phyloP scores from a whole-genome alignment of 768 basidiomycete species.

The Rhodotorula paludigena region DNA sequence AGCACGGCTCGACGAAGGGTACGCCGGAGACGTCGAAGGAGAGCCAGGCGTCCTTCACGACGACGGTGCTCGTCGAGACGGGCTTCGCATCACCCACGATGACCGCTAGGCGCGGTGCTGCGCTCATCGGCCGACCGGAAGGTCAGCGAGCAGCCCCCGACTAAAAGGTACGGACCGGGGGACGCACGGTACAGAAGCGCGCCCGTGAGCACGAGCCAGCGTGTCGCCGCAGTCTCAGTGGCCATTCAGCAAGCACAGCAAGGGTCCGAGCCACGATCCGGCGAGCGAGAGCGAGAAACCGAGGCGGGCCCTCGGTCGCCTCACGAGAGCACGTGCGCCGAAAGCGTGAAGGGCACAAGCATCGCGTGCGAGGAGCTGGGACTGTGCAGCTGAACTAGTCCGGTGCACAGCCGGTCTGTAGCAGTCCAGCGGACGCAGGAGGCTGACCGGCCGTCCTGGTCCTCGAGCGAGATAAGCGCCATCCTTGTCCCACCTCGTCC shows the following conservation, averaged over 20 bases:
- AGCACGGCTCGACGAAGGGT: conserved; percentile 25
- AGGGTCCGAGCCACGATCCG: no score
- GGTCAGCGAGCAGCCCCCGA: no score
- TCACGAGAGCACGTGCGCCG: no score
- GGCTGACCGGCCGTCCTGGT: no score
- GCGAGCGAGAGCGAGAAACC: background rate
- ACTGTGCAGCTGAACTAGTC: no score
- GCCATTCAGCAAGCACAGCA: background rate
- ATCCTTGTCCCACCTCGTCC: no score
- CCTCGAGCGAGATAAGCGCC: no score
- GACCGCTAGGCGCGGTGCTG: conserved; percentile 6
- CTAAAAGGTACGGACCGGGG: background rate
- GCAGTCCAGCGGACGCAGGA: no score
- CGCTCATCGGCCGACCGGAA: background rate
- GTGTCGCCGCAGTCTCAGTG: background rate
- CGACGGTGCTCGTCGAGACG: conserved; percentile 6
- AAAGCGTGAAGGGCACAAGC: no score
- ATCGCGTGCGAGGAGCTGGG: no score
- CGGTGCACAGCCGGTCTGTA: no score
- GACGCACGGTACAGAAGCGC: conserved; percentile 23
- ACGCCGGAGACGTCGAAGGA: conserved; percentile 26
- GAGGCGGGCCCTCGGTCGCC: no score
- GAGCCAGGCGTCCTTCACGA: conserved; percentile 10
- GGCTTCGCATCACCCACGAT: background rate
- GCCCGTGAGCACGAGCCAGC: conserved; percentile 24